Evolutionary conservation across 2,329 filamentous ascomycete species (phyloP).

Genomic region (Apiospora sp.): DNA sequence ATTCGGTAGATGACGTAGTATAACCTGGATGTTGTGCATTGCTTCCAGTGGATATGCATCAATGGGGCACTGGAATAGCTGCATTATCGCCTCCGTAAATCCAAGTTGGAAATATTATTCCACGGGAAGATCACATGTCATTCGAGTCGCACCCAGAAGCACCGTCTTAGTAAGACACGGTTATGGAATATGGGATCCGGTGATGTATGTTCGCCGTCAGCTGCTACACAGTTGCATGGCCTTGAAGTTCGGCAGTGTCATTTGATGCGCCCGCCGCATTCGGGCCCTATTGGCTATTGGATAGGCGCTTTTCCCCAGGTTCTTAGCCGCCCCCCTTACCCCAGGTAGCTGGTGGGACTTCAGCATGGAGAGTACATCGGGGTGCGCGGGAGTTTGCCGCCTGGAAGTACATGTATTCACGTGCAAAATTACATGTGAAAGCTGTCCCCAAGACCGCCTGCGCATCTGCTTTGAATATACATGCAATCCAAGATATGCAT

Average conservation of each 20-base stretch:
- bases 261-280: background rate
- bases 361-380: too few relatives aligned
- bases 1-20: background rate
- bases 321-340: background rate
- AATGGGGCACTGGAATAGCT: background rate
- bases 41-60: too few relatives aligned
- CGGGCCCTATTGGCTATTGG: background rate
- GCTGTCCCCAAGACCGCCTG: background rate
- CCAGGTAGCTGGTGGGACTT: background rate
- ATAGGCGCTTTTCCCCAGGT: background rate
- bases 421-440: slow-evolving; percentile 10
- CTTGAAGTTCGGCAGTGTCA: background rate
- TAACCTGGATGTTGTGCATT: too few relatives aligned
- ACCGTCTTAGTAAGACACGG: background rate
- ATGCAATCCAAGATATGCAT: background rate
- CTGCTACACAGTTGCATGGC: background rate
- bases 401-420: background rate
- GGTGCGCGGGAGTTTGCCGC: too few relatives aligned
- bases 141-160: background rate
- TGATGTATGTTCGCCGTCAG: background rate
- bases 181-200: background rate
- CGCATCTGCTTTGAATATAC: slow-evolving; percentile 6
- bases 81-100: background rate
- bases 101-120: too few relatives aligned
- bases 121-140: background rate